These are phyloP conservation scores for bread wheat (Triticum aestivum) DNA, from an alignment of 176 grass and related monocot genomes.

Conservation along the genomic window IWGSC_CS_RefSeq_v2.1 NC_057800.1:65811137-65811636, in stretches of 20 bases:
- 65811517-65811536: neutral
- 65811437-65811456: neutral
- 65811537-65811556: neutral
- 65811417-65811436: neutral
- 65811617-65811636: neutral
- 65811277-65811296: neutral
- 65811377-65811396: constrained; percentile 19
- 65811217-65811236: neutral
- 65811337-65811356: neutral
- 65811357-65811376: constrained; percentile 30
- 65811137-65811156: constrained; percentile 23
- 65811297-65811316: constrained; percentile 13
- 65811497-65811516: too few species aligned
- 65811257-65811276: neutral
- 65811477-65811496: fast-evolving
- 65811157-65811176: constrained; percentile 1
- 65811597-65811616: neutral
- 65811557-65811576: neutral
- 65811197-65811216: neutral
- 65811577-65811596: neutral
- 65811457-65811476: constrained; percentile 19
- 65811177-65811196: constrained; percentile 25
- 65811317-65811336: constrained; percentile 27
- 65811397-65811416: neutral
- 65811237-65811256: constrained; percentile 10